A percentile compares a stretch with the other conserved stretches of the same genome.
phyloP scores from a whole-genome alignment of 179 eudicot species.

The Dionaea muscipula region DNA sequence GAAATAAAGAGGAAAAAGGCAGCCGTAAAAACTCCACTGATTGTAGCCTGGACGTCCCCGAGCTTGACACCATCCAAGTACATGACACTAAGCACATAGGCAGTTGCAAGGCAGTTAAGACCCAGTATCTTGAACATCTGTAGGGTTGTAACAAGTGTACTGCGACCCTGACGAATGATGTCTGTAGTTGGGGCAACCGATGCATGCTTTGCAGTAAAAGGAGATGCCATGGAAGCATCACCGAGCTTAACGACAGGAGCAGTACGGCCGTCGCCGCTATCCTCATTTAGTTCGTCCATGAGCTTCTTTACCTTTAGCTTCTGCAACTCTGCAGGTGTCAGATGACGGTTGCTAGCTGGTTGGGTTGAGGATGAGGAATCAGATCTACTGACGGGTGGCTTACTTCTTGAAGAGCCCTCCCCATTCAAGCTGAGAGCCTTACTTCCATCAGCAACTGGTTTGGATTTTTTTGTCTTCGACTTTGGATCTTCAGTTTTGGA shows the following conservation, averaged over 20 bases:
- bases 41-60: conserved; percentile 91
- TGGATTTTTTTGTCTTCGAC: conserved; percentile 52
- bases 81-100: conserved; percentile 92
- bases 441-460: conserved; percentile 28
- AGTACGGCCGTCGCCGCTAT: conserved; percentile 68
- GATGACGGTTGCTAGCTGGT: conserved; percentile 40
- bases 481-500: conserved; percentile 33
- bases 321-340: conserved; percentile 66
- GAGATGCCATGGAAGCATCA: conserved; percentile 97
- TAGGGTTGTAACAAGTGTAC: conserved; percentile 89
- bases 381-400: conserved; percentile 23
- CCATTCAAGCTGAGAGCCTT: conserved; percentile 29
- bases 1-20: conserved; percentile 93
- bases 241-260: conserved; percentile 87
- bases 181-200: conserved; percentile 75
- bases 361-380: conserved; percentile 37
- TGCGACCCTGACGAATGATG: conserved; percentile 84
- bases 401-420: conserved; percentile 46
- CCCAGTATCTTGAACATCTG: conserved; percentile 97
- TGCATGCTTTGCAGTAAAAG: conserved; percentile 91
- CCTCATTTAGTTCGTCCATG: conserved; percentile 80
- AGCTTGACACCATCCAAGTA: conserved; percentile 83
- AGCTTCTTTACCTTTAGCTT: conserved; percentile 67
- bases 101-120: conserved; percentile 91
- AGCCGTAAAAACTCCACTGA: conserved; percentile 83